Conservation (phyloP, 768 basidiomycete genomes). For the Kwoniella dendrophila region DNA sequence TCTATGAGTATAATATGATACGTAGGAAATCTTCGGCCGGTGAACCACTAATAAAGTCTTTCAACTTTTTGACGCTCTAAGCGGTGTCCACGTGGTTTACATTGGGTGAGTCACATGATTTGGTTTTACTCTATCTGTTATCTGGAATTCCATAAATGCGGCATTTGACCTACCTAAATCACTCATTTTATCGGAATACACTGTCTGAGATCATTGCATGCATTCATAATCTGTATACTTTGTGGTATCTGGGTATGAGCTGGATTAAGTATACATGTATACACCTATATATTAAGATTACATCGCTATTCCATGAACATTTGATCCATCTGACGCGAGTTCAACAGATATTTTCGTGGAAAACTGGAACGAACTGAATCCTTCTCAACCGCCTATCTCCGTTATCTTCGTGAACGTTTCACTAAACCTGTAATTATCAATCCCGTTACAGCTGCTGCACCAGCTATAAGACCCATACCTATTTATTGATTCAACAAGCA, state of each 20-base stretch:
- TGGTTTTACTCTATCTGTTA: not conserved
- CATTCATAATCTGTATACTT: too few species aligned
- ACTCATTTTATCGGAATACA: too few species aligned
- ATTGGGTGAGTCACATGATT: not conserved
- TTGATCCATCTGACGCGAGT: too few species aligned
- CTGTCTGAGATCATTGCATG: too few species aligned
- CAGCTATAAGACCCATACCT: conserved; percentile 93
- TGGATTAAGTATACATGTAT: too few species aligned
- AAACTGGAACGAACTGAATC: too few species aligned
- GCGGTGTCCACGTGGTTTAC: not conserved
- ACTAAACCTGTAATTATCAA: conserved; percentile 53
- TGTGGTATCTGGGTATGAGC: too few species aligned
- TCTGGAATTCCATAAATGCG: not conserved
- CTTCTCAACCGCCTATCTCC: conserved; percentile 9
- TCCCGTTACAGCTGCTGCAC: conserved; percentile 77
- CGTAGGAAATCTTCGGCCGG: conserved; percentile 26
- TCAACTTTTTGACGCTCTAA: not conserved
- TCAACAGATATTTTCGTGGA: too few species aligned
- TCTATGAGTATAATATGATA: not conserved
- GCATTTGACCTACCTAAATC: too few species aligned
- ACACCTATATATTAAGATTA: too few species aligned
- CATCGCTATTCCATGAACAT: too few species aligned
- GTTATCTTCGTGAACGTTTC: conserved; percentile 34
- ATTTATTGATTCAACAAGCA: not conserved
- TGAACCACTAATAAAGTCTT: not conserved